Base-by-base conservation (phyloP, 108 stramenopile genomes). In the Cyclotella choctawhatcheeana region DNA sequence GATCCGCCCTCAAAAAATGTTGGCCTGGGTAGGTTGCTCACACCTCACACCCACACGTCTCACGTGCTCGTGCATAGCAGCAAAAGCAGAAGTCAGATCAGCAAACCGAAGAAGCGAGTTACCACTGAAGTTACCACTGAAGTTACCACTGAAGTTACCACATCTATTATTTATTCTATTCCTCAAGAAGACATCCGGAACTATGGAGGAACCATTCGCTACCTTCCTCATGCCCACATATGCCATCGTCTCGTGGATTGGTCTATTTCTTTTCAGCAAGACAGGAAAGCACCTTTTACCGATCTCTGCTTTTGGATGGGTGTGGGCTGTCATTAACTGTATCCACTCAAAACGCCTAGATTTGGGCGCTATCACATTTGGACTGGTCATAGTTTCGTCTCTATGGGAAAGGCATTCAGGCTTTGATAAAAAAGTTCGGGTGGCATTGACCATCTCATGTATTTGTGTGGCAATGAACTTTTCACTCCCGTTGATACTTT, bases 171-270 rank as follows among this genome's bases (percentile, higher is more conserved):
- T n/a, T n/a, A n/a, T n/a, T n/a, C n/a, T n/a, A n/a, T n/a, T n/a
- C n/a, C n/a, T n/a, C n/a, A n/a, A n/a, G n/a, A n/a, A 51, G n/a
- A 7, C 37, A 40, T 40, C 37, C 6, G 6, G 8, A 6, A 40
- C 12, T n/a, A 77, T 77, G 76, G 13, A 43, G 14, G 69, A 66
- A 51, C 66, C 70, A 16, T 31, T 79, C 44, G 34, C 50, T 18
- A 63, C 71, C 22, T 71, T 43, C 40, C 58, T 79, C 21, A 79
- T 79, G 77, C 77, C 77, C 14, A 24, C 66, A 26, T 79, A 79
- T 44, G 59, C 71, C 13, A 55, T 65, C 26, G 40, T 33, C 35
- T 71, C 70, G 3, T 79, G 77, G 77, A 50, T 48, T 24, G 63
- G 69, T 22, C 27, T 79, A 27, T 71, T 24, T 44, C 20, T 31